Base-by-base conservation (phyloP, 2,329 filamentous ascomycete species). In the Fusarium napiforme region DNA sequence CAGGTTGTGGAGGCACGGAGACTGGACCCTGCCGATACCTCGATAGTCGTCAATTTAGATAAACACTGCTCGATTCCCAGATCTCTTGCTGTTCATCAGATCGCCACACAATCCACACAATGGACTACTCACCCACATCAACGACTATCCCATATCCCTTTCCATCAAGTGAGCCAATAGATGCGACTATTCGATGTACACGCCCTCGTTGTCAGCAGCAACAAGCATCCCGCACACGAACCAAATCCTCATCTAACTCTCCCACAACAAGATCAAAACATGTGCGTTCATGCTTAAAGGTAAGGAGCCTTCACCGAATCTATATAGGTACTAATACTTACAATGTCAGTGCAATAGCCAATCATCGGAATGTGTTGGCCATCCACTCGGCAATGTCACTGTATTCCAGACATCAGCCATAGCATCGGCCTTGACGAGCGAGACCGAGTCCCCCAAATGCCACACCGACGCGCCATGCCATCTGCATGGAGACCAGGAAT, bases 301-400 rank as follows among this genome's bases (percentile, higher is more conserved):
- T 34, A 23, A 50, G 16, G 1, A 6, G 1, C 1, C 7, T 3
- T 7, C 4, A 23, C 5, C 21, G 14, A 34, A 9, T 3, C 16
- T 19, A 14, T 4, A 9, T 19, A 23, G 23, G 23, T 23, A 5
- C 21, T 3, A 3, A 14, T 50, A 14, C 30, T 50, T 18, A 50
- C 21, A 18, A 14, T 7, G 1, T 3, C 21, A 50, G 47, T n/a
- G 3, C 4, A 10, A 2, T 6, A 9, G 9, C n/a, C 49, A 26
- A 11, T 15, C 12, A 7, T 9, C 14, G 14, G 32, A 53, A 37
- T 53, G 32, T 14, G 14, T 40, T 11, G 36, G 52, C 19, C 34
- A 55, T 9, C 36, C 36, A 8, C 52, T 55, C 5, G 19, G 52
- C 7, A 30, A 18, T n/a, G 19, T n/a, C 4, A 4, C 7, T 14